phyloP scores from a whole-genome alignment of 441 rosid species.

The Breynia disticha region DNA sequence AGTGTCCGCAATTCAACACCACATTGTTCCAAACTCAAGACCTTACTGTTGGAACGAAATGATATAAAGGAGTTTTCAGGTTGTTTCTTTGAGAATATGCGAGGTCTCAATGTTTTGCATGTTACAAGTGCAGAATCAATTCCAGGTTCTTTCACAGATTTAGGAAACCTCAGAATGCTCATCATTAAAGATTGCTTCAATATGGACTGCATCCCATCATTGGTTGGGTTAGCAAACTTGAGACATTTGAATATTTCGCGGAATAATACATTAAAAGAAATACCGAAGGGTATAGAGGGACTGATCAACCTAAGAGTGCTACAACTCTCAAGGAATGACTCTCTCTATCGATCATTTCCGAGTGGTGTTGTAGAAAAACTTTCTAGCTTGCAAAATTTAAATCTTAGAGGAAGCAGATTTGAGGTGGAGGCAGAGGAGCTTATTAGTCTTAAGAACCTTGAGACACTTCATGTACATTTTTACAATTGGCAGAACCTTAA shows the following conservation, averaged over 20 bases:
- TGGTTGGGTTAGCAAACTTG: background rate
- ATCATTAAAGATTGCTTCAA: background rate
- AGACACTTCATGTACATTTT: background rate
- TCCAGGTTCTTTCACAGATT: background rate
- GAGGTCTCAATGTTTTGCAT: background rate
- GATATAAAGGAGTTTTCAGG: background rate
- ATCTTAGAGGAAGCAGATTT: background rate
- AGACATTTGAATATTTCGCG: background rate
- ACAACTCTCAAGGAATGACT: background rate
- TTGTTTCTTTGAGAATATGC: background rate
- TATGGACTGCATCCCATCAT: background rate
- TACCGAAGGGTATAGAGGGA: background rate
- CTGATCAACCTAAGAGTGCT: background rate
- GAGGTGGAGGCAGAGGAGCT: background rate
- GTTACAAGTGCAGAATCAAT: background rate
- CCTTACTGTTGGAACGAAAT: constrained; percentile 5
- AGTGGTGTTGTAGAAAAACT: background rate
- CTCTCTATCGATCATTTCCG: background rate
- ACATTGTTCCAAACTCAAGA: constrained; percentile 5
- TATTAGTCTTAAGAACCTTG: background rate
- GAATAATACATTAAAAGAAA: background rate
- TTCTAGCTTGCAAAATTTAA: background rate
- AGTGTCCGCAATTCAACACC: background rate
- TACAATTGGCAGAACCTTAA: no score
- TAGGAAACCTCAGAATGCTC: background rate